These are phyloP conservation scores for Penicillium sp. DNA, from an alignment of 2,329 filamentous ascomycete genomes.

Conservation along the genomic window DNA sequence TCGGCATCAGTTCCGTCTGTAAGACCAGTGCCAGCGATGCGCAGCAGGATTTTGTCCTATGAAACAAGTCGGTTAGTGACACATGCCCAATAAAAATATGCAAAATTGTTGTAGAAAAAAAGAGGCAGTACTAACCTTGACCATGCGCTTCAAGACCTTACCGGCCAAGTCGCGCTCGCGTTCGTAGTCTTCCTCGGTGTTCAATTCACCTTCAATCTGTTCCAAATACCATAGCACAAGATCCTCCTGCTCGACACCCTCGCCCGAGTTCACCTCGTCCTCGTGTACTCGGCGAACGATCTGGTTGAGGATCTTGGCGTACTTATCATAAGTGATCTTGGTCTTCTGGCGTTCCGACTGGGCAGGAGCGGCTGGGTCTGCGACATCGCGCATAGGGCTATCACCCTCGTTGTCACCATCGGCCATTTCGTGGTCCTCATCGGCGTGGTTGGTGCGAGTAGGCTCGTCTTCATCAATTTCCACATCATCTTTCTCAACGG, in stretches of 20 bases:
- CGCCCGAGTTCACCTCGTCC: conserved; percentile 71
- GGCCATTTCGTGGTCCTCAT: conserved; percentile 53
- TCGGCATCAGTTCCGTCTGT: conserved; percentile 68
- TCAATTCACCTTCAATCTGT: conserved; percentile 79
- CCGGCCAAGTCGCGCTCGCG: conserved; percentile 68
- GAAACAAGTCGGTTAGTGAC: not conserved
- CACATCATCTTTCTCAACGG: conserved; percentile 95
- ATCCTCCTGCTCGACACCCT: conserved; percentile 81
- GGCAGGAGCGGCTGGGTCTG: conserved; percentile 41
- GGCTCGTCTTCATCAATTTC: conserved; percentile 80
- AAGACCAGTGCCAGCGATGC: conserved; percentile 77
- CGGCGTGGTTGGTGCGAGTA: conserved; percentile 47
- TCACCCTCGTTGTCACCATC: conserved; percentile 50
- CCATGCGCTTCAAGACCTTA: conserved; percentile 93
- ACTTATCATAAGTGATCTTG: conserved; percentile 94
- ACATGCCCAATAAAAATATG: not conserved
- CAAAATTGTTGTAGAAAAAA: not conserved
- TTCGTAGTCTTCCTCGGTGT: conserved; percentile 77
- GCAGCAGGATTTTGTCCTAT: conserved; percentile 61
- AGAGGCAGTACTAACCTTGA: conserved; percentile 63
- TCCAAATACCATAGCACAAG: conserved; percentile 89
- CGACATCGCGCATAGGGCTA: conserved; percentile 55
- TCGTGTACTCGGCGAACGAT: conserved; percentile 80
- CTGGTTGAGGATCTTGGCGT: conserved; percentile 83
- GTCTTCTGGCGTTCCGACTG: conserved; percentile 61